phyloP scores from a whole-genome alignment of 2,329 filamentous ascomycete genomes.

The Pseudogymnoascus sp. region DNA sequence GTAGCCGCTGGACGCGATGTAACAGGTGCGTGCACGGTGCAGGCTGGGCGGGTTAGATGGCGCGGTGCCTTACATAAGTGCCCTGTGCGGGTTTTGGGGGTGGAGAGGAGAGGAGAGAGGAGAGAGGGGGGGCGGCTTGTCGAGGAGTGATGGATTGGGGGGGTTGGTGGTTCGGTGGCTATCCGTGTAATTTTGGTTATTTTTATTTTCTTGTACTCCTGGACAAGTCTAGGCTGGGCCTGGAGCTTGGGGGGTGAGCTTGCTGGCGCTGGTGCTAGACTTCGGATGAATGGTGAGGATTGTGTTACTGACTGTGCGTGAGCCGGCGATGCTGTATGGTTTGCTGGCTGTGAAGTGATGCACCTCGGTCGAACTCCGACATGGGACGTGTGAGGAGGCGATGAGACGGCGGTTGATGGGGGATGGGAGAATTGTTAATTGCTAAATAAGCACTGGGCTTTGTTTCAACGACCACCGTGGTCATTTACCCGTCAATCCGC shows the following conservation, averaged over 20 bases:
- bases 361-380: background rate
- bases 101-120: background rate
- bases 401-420: background rate
- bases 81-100: slow-evolving; percentile 3
- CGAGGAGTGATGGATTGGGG: background rate
- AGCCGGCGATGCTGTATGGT: background rate
- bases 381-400: background rate
- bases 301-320: background rate
- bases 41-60: background rate
- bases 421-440: background rate
- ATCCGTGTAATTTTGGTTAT: slow-evolving; percentile 6
- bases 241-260: background rate
- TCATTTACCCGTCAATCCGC: background rate
- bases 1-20: slow-evolving; percentile 8
- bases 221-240: background rate
- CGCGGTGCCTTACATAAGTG: background rate
- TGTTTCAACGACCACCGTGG: slow-evolving; percentile 5
- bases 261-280: background rate
- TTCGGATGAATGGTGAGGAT: background rate
- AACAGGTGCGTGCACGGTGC: background rate
- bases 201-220: background rate
- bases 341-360: background rate
- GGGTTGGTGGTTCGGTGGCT: background rate
- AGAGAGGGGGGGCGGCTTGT: too few relatives aligned
- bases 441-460: background rate